Conservation (phyloP, 2,329 filamentous ascomycete species). For the Cyphellophora attinorum region DNA sequence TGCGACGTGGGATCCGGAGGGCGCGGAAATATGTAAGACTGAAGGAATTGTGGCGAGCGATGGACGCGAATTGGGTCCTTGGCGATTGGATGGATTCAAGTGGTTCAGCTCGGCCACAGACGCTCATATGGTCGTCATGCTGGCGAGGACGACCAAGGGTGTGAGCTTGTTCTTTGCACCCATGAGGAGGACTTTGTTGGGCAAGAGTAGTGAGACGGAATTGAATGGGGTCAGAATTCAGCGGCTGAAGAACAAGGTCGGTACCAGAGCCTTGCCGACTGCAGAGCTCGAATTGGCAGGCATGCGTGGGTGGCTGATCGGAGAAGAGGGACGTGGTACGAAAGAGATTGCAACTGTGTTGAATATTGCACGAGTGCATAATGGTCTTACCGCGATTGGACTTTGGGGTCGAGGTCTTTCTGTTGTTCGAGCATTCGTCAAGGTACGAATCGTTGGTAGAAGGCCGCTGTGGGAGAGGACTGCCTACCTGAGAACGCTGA, state of each 20-base stretch:
- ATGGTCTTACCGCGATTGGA: slow-evolving; percentile 27
- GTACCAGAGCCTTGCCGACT: slow-evolving; percentile 60
- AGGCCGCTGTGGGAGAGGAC: slow-evolving; percentile 29
- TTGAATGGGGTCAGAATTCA: slow-evolving; percentile 59
- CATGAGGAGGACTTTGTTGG: slow-evolving; percentile 28
- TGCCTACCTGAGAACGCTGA: slow-evolving; percentile 24
- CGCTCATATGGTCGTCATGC: slow-evolving; percentile 52
- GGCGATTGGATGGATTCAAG: slow-evolving; percentile 55
- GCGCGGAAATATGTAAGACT: slow-evolving; percentile 24
- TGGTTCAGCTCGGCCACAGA: slow-evolving; percentile 63
- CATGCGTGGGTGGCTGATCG: slow-evolving; percentile 59
- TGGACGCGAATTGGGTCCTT: slow-evolving; percentile 33
- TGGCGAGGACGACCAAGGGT: slow-evolving; percentile 48
- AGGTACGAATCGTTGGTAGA: slow-evolving; percentile 23
- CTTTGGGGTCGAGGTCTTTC: slow-evolving; percentile 30
- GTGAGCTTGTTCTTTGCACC: slow-evolving; percentile 58
- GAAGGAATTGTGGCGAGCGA: slow-evolving; percentile 21
- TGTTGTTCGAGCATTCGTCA: slow-evolving; percentile 32
- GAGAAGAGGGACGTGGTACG: slow-evolving; percentile 56
- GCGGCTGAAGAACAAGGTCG: slow-evolving; percentile 63
- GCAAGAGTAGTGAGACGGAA: not conserved
- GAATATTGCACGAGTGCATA: slow-evolving; percentile 49
- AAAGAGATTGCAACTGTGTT: slow-evolving; percentile 59
- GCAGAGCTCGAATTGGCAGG: slow-evolving; percentile 58
- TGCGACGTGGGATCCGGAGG: slow-evolving; percentile 13